Evolutionary conservation across 164 flowering plant species (phyloP), one percentile per base, ranked within the genome.

Genomic region (Amborella trichopoda): DNA sequence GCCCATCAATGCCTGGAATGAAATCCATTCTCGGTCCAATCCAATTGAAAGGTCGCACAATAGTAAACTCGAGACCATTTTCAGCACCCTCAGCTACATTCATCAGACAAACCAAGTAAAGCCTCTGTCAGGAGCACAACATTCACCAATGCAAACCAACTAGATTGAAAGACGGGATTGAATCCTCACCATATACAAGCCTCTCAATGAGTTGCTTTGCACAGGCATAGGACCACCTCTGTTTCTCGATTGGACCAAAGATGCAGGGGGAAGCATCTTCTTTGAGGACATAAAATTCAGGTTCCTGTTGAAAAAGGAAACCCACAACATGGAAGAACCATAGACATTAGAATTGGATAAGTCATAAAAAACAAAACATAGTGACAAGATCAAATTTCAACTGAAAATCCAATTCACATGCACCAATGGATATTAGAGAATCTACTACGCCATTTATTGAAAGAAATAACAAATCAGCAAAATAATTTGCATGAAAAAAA

Each of bases 11-110:
- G 21, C 80, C 77, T 34, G 79, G 77, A 16, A 77, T 74, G 56
- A 77, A 77, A 54, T 77, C 80, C 75, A 74, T 77, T 53, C 83
- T 69, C 20, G 83, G 77, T 58, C 80, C 83, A 61, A 77, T 77
- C 80, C 83, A 74, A 56, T 74, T 77, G 64, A 71, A 77, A 33
- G 83, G 80, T 41, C 83, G 67, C 40, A 77, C 80, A 46, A 74
- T 77, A 34, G 80, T 71, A 53, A 77, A 77, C 28, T 77, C 68
- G 19, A 77, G 72, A 27, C 73, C 77, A 48, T 77, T 65, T 61
- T 77, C 78, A 4, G 73, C 73, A 51, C 75, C 75, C 73, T 73
- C 78, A 16, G 78, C 78, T 73, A 43, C 28, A 62, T 28, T 20
- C 39, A 28, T 20, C 25, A 38, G 16, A 38, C 2, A 16, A 38